phyloP scores from a whole-genome alignment of 805 yeast genomes.

The Lipomyces yamanashiensis region DNA sequence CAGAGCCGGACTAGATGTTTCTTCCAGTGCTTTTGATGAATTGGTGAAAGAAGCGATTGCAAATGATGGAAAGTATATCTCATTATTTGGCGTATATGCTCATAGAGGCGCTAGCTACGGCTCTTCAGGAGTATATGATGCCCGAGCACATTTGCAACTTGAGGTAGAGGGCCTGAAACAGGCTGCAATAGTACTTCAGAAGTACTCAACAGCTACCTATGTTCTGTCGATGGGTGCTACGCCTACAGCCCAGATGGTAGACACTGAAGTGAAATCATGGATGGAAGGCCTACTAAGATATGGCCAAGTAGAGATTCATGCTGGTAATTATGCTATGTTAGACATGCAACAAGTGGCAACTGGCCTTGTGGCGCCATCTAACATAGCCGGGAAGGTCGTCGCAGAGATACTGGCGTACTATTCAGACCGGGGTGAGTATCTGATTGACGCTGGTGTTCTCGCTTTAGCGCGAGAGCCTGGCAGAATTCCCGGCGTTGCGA shows the following conservation, averaged over 20 bases:
- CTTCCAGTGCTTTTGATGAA: conserved; percentile 46
- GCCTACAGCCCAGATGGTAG: conserved; percentile 63
- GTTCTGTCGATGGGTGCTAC: conserved; percentile 79
- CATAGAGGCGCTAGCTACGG: conserved; percentile 81
- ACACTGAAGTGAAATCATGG: neutral
- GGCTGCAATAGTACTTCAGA: conserved; percentile 52
- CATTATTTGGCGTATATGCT: conserved; percentile 70
- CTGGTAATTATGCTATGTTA: conserved; percentile 77
- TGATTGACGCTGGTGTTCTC: conserved; percentile 74
- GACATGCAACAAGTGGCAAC: conserved; percentile 82
- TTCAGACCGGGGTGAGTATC: conserved; percentile 65
- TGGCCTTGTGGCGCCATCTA: conserved; percentile 53
- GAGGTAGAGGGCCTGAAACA: conserved; percentile 62
- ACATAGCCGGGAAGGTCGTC: conserved; percentile 58
- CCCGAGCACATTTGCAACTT: conserved; percentile 54
- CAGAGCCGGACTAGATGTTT: conserved; percentile 62
- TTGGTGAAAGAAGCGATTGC: conserved; percentile 47
- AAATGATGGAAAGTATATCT: conserved; percentile 40
- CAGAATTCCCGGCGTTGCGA: conserved; percentile 44
- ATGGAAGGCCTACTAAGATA: conserved; percentile 25
- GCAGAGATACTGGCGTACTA: conserved; percentile 66
- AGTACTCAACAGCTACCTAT: conserved; percentile 48
- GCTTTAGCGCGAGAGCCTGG: conserved; percentile 70
- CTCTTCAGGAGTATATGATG: conserved; percentile 52
- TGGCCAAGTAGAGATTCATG: conserved; percentile 60